phyloP scores from a whole-genome alignment of 1,284 basidiomycete species.

The Ustilago crameri region DNA sequence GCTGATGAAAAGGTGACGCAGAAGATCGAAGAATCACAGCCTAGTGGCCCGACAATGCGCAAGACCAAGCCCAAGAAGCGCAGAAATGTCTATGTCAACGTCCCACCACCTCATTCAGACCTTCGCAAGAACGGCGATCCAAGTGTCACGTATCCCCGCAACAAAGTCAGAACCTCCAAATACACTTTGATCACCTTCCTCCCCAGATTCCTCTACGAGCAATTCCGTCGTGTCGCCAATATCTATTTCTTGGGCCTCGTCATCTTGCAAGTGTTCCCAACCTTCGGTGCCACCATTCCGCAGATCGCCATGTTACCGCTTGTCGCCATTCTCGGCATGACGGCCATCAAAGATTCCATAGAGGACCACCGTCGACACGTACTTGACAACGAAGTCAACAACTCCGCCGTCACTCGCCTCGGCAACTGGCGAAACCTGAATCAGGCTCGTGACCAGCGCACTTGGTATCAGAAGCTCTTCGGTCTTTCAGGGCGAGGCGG shows the following conservation, averaged over 20 bases:
- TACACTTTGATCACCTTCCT: constrained; percentile 91
- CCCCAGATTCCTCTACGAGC: constrained; percentile 71
- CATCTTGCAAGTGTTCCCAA: constrained; percentile 86
- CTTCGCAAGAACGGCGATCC: constrained; percentile 81
- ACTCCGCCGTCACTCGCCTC: constrained; percentile 84
- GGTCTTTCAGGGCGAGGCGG: constrained; percentile 72
- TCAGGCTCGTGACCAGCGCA: constrained; percentile 80
- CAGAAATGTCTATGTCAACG: constrained; percentile 63
- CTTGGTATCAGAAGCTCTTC: constrained; percentile 79
- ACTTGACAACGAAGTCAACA: constrained; percentile 92
- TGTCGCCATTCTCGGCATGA: constrained; percentile 85
- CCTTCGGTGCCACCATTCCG: constrained; percentile 88
- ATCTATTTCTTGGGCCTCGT: constrained; percentile 89
- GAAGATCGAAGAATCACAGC: constrained; percentile 6
- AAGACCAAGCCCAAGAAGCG: constrained; percentile 57
- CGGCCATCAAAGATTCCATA: constrained; percentile 91
- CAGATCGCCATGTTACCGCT: constrained; percentile 87
- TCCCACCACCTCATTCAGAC: constrained; percentile 73
- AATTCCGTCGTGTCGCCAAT: constrained; percentile 80
- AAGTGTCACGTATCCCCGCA: constrained; percentile 80
- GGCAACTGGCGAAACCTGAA: constrained; percentile 91
- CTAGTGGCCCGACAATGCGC: constrained; percentile 42
- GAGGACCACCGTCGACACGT: constrained; percentile 90
- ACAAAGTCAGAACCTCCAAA: constrained; percentile 94
- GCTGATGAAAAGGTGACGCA: background rate